Conservation (phyloP, 2,329 filamentous ascomycete genomes). For the Coniochaeta prunicola region DNA sequence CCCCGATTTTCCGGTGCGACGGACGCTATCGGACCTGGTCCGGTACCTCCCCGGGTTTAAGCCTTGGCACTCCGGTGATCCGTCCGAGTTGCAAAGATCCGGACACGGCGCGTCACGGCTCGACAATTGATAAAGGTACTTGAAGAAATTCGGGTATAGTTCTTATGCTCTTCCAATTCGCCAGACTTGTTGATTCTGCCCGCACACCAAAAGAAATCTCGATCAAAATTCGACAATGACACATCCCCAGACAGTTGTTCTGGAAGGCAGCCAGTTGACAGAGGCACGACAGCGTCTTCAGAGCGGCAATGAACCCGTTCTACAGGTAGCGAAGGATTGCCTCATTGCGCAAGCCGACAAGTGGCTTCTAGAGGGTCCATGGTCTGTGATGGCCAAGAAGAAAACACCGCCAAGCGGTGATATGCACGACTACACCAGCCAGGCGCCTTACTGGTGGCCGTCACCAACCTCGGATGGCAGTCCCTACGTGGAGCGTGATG, state of each 20-base stretch:
- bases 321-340: constrained; percentile 5
- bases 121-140: not conserved
- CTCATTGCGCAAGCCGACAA: constrained; percentile 9
- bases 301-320: not conserved
- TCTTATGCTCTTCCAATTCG: not conserved
- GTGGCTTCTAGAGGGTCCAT: constrained; percentile 18
- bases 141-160: not conserved
- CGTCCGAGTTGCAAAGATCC: not conserved
- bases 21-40: not conserved
- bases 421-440: constrained; percentile 16
- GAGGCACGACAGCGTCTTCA: constrained; percentile 5
- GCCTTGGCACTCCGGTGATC: not conserved
- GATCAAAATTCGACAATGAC: not conserved
- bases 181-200: not conserved
- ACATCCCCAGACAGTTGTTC: constrained; percentile 9
- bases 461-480: constrained; percentile 12
- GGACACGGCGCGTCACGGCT: not conserved
- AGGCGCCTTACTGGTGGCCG: constrained; percentile 18
- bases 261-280: constrained; percentile 9
- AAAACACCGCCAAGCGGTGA: constrained; percentile 11
- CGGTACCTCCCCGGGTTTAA: not conserved
- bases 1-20: not conserved
- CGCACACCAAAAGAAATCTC: not conserved
- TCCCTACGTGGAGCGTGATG: constrained; percentile 18
- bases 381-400: constrained; percentile 16